Evolutionary conservation across 345 rosid genomes (phyloP), one percentile per base, ranked within the genome.

Genomic region (Corchorus capsularis): DNA sequence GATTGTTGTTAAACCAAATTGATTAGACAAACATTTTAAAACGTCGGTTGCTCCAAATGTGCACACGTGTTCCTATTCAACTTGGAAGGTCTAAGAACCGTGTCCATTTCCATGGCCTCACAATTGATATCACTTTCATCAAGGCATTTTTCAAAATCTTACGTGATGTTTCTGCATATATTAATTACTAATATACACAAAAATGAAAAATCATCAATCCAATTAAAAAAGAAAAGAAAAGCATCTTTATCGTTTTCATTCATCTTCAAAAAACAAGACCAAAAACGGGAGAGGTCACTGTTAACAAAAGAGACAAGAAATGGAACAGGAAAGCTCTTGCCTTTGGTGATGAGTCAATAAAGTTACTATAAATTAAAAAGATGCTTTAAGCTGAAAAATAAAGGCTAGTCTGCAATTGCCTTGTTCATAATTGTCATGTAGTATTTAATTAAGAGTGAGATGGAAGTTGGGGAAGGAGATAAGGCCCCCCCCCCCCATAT

Each of bases 381-480:
- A 72, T 70, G 74, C 65, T 46, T 2, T 0, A 47, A 55, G 63
- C 34, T 63, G 13, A 52, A 74, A 19, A 32, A 35, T 6, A 12
- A 39, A 55, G 47, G 0, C 27, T 41, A 5, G 14, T 61, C 17
- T 1, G 22, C 15, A 2, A 12, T 45, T 60, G 13, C 17, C 45
- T 27, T 4, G 22, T 11, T 46, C 37, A 16, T 9, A 27, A 27
- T 27, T 27, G 27, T 27, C 27, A 27, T 34, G 49, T 47, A 34
- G 35, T 66, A 11, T 46, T 47, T 66, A 16, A 55, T 64, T 35
- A 19, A 27, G 60, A 70, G 55, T 43, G 34, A 8, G 62, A 46
- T 63, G 20, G 77, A 27, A 27, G 27, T 27, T 27, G 27, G 27
- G 27, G 27, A 63, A 74, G 47, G 66, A 79, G 8, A 71, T 16